Evolutionary conservation across 306 rosid genomes (phyloP).

Genomic region (Inga oerstediana): DNA sequence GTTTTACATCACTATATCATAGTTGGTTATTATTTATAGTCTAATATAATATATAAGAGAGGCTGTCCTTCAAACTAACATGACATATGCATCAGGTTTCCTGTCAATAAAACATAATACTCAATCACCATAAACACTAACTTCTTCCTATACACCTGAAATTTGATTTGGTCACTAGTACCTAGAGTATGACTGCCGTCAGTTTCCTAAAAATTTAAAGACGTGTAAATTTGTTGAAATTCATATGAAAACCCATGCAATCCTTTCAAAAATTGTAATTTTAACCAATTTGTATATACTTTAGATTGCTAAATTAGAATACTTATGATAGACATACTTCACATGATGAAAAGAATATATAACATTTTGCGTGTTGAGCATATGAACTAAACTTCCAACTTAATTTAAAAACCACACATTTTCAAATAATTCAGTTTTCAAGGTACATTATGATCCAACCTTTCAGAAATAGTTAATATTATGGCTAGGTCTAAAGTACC

Average conservation of each 20-base stretch:
- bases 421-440: constrained; percentile 4
- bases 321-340: not conserved
- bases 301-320: not conserved
- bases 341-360: too few relatives aligned
- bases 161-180: not conserved
- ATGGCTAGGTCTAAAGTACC: not conserved
- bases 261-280: not conserved
- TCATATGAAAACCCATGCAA: not conserved
- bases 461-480: not conserved
- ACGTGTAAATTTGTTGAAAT: not conserved
- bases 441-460: not conserved
- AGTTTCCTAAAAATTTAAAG: not conserved
- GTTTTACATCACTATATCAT: not conserved
- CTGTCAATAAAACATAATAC: not conserved
- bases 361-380: not conserved
- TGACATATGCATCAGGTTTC: not conserved
- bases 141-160: not conserved
- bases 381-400: not conserved
- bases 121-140: not conserved
- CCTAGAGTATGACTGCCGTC: not conserved
- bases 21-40: not conserved
- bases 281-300: not conserved
- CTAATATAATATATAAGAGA: not conserved
- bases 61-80: not conserved
- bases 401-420: not conserved